Evolutionary conservation across 441 rosid genomes (phyloP).

Genomic region (Pelargonium citronellum): DNA sequence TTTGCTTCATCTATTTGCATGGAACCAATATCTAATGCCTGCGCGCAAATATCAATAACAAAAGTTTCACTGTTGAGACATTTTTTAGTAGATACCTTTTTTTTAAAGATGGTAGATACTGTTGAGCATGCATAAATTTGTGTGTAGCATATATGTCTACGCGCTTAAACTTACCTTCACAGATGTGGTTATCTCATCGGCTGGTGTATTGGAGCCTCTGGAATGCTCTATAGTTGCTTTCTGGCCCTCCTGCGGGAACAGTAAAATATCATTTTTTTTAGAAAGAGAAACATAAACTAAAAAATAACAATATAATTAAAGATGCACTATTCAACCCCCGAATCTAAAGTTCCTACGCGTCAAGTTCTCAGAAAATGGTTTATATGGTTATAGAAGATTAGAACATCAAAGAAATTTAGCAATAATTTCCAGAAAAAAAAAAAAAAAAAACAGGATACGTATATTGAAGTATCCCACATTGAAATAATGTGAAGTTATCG

Average conservation of each 20-base stretch:
- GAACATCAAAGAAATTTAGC: too few species aligned
- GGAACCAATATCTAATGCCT: constrained; percentile 45
- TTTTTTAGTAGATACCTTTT: not conserved
- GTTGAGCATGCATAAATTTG: too few species aligned
- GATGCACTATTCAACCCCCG: too few species aligned
- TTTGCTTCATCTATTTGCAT: constrained; percentile 54
- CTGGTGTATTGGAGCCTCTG: constrained; percentile 41
- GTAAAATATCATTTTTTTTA: not conserved
- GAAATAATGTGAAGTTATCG: too few species aligned
- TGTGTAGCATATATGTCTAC: too few species aligned
- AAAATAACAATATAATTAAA: not conserved
- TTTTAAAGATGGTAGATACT: not conserved
- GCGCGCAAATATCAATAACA: constrained; percentile 20
- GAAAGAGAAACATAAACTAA: not conserved
- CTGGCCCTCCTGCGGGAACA: constrained; percentile 43
- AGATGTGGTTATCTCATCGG: constrained; percentile 36
- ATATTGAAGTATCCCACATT: too few species aligned
- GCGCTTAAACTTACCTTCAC: not conserved
- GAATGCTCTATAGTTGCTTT: constrained; percentile 46
- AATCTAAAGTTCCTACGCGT: too few species aligned
- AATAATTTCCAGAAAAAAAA: not conserved
- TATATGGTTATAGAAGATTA: too few species aligned
- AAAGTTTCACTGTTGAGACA: not conserved
- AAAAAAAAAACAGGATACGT: too few species aligned
- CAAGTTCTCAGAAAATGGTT: too few species aligned